phyloP scores from a whole-genome alignment of 352 stramenopile genomes.

The Plasmopara muralis region DNA sequence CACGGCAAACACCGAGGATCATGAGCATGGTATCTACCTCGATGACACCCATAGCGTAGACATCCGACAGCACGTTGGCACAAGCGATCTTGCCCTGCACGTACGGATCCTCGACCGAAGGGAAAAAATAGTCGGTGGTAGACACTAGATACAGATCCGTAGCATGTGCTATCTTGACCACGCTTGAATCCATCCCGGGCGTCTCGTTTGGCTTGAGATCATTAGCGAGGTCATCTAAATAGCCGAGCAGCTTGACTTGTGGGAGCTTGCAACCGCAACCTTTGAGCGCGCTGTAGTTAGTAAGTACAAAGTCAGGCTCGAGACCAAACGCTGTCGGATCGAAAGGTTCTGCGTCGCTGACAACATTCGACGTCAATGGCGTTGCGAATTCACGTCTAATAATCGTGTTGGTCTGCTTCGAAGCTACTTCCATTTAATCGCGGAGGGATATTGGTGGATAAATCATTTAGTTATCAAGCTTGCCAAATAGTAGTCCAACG shows the following conservation, averaged over 20 bases:
- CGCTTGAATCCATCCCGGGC: slow-evolving; percentile 85
- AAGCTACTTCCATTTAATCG: slow-evolving; percentile 40
- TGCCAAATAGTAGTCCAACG: no score
- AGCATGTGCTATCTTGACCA: slow-evolving; percentile 83
- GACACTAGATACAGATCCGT: slow-evolving; percentile 86
- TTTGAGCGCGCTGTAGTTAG: slow-evolving; percentile 87
- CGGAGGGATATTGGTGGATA: no score
- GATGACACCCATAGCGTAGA: slow-evolving; percentile 92
- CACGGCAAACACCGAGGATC: slow-evolving; percentile 88
- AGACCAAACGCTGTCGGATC: slow-evolving; percentile 57
- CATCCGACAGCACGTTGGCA: slow-evolving; percentile 92
- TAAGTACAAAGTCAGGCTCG: slow-evolving; percentile 71
- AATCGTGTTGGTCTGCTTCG: slow-evolving; percentile 49
- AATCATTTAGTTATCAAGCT: no score
- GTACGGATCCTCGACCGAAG: slow-evolving; percentile 91
- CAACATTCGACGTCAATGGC: slow-evolving; percentile 2
- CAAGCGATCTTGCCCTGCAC: slow-evolving; percentile 90
- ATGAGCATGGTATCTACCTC: slow-evolving; percentile 95
- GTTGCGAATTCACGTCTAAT: slow-evolving; percentile 48
- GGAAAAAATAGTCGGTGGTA: slow-evolving; percentile 96
- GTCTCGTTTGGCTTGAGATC: slow-evolving; percentile 90
- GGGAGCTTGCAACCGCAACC: slow-evolving; percentile 95
- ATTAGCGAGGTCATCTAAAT: slow-evolving; percentile 84
- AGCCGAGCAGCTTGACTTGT: slow-evolving; percentile 89
- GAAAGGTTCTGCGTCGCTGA: slow-evolving; percentile 24